Conservation (phyloP, 2,329 filamentous ascomycete species). For the Colletotrichum aenigma region DNA sequence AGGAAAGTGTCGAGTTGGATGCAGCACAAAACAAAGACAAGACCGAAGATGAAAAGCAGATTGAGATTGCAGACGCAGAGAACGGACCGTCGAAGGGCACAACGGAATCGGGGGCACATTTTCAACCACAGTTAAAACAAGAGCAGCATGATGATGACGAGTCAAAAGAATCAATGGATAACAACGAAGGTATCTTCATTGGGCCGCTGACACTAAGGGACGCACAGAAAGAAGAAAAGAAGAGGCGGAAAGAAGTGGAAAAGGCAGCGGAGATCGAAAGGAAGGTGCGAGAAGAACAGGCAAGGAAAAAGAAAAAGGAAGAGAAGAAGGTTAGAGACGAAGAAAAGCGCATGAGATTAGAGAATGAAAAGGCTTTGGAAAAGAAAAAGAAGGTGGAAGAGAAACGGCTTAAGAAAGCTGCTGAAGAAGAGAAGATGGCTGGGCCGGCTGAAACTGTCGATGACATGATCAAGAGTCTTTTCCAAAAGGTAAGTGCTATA, state of each 20-base stretch:
- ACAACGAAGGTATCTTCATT: fast-evolving
- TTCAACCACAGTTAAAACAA: background rate
- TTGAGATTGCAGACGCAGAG: background rate
- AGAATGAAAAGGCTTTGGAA: background rate
- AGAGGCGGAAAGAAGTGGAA: background rate
- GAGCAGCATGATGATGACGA: background rate
- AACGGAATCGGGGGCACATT: background rate
- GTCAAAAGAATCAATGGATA: background rate
- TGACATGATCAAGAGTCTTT: background rate
- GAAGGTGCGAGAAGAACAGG: background rate
- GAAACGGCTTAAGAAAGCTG: background rate
- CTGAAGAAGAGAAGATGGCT: background rate
- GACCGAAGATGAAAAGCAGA: background rate
- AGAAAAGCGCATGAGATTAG: fast-evolving
- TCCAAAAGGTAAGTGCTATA: background rate
- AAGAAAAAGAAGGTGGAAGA: background rate
- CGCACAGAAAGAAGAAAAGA: background rate
- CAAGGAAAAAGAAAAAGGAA: background rate
- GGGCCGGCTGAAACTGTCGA: background rate
- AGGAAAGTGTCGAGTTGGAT: background rate
- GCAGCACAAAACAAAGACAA: background rate
- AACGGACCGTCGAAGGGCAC: background rate
- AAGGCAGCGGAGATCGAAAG: background rate
- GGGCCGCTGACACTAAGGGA: background rate
- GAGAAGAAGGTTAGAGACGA: background rate